Evolutionary conservation across 2,329 filamentous ascomycete genomes (phyloP).

Genomic region (Aspergillus fumigatiaffinis): DNA sequence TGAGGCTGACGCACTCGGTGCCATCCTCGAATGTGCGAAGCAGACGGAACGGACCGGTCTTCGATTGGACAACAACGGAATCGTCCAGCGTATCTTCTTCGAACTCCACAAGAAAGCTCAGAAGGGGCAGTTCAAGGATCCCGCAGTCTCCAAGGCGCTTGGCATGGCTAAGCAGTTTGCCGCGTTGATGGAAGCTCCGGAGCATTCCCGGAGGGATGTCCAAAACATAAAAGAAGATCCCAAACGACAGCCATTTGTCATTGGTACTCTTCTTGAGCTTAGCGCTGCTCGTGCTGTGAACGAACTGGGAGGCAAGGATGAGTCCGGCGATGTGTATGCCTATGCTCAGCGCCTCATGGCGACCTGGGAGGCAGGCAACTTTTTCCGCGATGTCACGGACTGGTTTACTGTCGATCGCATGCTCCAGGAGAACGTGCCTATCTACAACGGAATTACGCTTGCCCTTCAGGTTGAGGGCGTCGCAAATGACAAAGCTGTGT

Average conservation of each 20-base stretch:
- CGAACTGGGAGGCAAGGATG: slow-evolving; percentile 36
- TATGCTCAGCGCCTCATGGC: slow-evolving; percentile 38
- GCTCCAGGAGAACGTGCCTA: slow-evolving; percentile 32
- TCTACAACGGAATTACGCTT: slow-evolving; percentile 41
- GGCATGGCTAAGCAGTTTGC: slow-evolving; percentile 33
- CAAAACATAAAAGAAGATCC: slow-evolving; percentile 27
- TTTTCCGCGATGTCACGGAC: slow-evolving; percentile 16
- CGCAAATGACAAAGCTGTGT: slow-evolving; percentile 21
- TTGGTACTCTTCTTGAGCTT: slow-evolving; percentile 43
- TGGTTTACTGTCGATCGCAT: slow-evolving; percentile 20
- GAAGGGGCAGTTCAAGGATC: slow-evolving; percentile 31
- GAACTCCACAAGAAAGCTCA: slow-evolving; percentile 35
- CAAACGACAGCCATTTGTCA: slow-evolving; percentile 38
- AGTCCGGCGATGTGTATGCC: slow-evolving; percentile 34
- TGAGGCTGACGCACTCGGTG: slow-evolving; percentile 30
- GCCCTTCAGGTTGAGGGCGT: slow-evolving; percentile 34
- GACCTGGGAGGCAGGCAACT: slow-evolving; percentile 27
- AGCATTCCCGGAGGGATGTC: slow-evolving; percentile 20
- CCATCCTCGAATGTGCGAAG: slow-evolving; percentile 36
- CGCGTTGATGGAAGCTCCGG: slow-evolving; percentile 33
- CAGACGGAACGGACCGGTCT: slow-evolving; percentile 34
- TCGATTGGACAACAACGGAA: slow-evolving; percentile 23
- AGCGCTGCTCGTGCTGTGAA: slow-evolving; percentile 41
- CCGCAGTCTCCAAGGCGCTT: slow-evolving; percentile 25
- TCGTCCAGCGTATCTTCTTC: slow-evolving; percentile 35